Evolutionary conservation across 441 rosid species (phyloP), one percentile per base, ranked within the genome.

Genomic region (Adansonia rubrostipa): DNA sequence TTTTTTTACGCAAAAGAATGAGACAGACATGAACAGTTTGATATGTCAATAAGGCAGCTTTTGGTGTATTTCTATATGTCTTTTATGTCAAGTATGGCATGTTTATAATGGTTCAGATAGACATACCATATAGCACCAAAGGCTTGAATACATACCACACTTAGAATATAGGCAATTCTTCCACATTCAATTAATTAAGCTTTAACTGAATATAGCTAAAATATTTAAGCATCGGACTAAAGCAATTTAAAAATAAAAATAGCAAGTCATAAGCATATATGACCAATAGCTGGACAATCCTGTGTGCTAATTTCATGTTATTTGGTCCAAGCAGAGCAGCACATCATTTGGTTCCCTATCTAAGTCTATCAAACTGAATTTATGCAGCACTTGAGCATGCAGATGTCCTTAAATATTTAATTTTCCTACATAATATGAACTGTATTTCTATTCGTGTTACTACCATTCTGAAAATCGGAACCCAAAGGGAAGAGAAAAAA

Each of bases 251-350:
- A 33, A 33, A 33, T 60, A 22, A 3, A 36, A 22, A 24, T 22
- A n/a, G n/a, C 40, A 11, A 61, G 40, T 61, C 48, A 15, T 65
- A 36, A 65, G 3, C 5, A 8, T 40, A 36, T 40, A 40, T 65
- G 48, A 36, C 6, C 7, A 15, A 3, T 40, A 65, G 22, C 13
- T 36, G 14, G 69, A 71, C 9, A 3, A 6, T 15, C 45, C 14
- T 51, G 8, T 50, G 40, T 69, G 57, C 40, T 69, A 69, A 22
- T 47, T 47, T 69, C 54, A 69, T 5, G 47, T 48, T 44, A 67
- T 67, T 45, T 19, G 42, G 40, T 11, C 24, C 63, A 20, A 19
- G 66, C 15, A 61, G 66, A n/a, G 24, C n/a, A 1, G 24, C 10
- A 40, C 47, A 36, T n/a, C 1, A 2, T 15, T 15, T 64, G 48